Evolutionary conservation across 768 basidiomycete genomes (phyloP).

Genomic region (Tulasnella sp.): DNA sequence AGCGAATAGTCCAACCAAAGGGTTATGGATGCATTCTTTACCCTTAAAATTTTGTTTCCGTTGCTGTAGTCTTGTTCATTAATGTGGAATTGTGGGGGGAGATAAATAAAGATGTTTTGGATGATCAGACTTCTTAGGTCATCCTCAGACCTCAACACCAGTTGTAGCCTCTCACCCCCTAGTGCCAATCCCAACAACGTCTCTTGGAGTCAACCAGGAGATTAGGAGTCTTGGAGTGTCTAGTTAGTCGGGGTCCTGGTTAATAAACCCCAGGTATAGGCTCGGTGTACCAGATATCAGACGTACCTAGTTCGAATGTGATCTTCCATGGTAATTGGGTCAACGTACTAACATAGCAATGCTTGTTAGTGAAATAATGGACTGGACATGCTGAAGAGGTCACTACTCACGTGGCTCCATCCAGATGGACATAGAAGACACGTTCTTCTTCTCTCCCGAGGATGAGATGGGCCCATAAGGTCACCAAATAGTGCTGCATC

Average conservation of each 20-base stretch:
- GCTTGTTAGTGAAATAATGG: neutral
- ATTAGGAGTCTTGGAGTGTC: neutral
- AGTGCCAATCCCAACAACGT: slow-evolving; percentile 2
- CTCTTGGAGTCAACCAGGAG: neutral
- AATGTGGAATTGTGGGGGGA: too few species aligned
- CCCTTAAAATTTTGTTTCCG: too few species aligned
- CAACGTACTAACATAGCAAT: neutral
- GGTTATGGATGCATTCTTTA: too few species aligned
- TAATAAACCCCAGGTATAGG: neutral
- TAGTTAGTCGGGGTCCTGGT: neutral
- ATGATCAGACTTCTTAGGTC: too few species aligned
- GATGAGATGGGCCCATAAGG: neutral
- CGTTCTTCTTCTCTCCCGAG: neutral
- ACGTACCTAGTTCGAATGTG: neutral
- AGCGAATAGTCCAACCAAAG: too few species aligned
- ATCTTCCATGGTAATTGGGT: neutral
- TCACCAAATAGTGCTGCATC: neutral
- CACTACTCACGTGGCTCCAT: neutral
- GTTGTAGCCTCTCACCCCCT: neutral
- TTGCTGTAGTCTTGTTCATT: too few species aligned
- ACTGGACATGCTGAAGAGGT: neutral
- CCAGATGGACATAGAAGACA: neutral
- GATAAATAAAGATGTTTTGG: too few species aligned
- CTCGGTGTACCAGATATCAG: neutral
- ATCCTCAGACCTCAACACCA: neutral